Percentiles rank a stretch among this genome's conserved stretches.
Conservation (phyloP, 345 rosid species). For the Mercurialis annua region DNA sequence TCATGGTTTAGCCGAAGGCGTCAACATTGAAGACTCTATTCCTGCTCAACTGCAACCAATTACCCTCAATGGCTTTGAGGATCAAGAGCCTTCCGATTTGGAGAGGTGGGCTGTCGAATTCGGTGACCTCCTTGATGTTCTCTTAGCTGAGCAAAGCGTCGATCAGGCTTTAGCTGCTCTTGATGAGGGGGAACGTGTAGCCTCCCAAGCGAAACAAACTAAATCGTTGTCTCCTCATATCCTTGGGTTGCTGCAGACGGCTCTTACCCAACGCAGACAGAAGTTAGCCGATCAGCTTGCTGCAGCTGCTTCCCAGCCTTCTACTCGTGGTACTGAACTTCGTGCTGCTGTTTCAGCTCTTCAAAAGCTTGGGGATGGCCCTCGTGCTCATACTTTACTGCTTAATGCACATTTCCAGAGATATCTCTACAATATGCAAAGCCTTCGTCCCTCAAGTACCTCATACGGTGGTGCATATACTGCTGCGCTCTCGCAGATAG, state of each 20-base stretch:
- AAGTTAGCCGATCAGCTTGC: slow-evolving; percentile 96
- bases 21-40: slow-evolving; percentile 53
- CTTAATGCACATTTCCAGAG: slow-evolving; percentile 85
- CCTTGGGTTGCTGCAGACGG: slow-evolving; percentile 51
- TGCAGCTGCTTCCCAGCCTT: slow-evolving; percentile 93
- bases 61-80: slow-evolving; percentile 44
- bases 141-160: slow-evolving; percentile 93
- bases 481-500: slow-evolving; percentile 96
- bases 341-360: slow-evolving; percentile 92
- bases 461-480: slow-evolving; percentile 99
- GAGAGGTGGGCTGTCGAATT: slow-evolving; percentile 84
- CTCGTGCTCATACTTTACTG: slow-evolving; percentile 89
- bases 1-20: slow-evolving; percentile 91
- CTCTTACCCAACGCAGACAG: slow-evolving; percentile 66
- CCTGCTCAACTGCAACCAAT: slow-evolving; percentile 45
- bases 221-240: slow-evolving; percentile 44
- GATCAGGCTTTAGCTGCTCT: slow-evolving; percentile 88
- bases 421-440: slow-evolving; percentile 88
- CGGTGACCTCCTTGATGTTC: slow-evolving; percentile 86
- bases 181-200: slow-evolving; percentile 76
- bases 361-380: slow-evolving; percentile 95
- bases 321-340: slow-evolving; percentile 88
- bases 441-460: slow-evolving; percentile 92
- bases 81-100: slow-evolving; percentile 65
- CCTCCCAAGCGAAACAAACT: slow-evolving; percentile 60